Evolutionary conservation across 768 basidiomycete genomes (phyloP).

Genomic region (Podaxis sp.): DNA sequence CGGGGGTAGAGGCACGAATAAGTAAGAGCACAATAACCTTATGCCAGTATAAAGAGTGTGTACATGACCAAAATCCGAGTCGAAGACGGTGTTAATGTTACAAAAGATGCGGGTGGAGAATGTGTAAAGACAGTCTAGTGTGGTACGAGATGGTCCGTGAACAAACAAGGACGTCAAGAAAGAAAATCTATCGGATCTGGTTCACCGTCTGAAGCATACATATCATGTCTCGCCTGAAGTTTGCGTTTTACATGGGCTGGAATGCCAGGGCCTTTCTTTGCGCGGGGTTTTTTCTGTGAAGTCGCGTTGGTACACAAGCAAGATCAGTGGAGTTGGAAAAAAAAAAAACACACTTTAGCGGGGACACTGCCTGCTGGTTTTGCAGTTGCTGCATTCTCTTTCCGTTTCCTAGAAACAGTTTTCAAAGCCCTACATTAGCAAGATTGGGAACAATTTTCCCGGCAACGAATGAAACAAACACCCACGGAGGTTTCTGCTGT

Average conservation of each 20-base stretch:
- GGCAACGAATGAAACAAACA: background rate
- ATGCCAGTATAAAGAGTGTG: background rate
- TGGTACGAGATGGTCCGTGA: background rate
- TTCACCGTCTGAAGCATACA: slow-evolving; percentile 25
- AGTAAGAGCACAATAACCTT: no score
- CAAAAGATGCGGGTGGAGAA: background rate
- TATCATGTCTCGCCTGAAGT: background rate
- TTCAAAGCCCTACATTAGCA: background rate
- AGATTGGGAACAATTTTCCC: background rate
- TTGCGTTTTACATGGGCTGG: background rate
- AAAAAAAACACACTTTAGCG: background rate
- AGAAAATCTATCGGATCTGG: slow-evolving; percentile 45
- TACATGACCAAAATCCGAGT: background rate
- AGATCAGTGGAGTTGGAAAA: background rate
- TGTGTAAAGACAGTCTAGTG: no score
- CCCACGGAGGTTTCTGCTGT: background rate
- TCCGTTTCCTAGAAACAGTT: slow-evolving; percentile 24
- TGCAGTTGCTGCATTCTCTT: slow-evolving; percentile 25
- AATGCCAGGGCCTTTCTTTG: background rate
- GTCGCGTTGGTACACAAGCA: background rate
- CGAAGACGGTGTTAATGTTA: background rate
- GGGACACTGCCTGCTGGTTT: background rate
- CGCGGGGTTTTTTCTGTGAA: background rate
- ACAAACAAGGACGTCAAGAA: slow-evolving; percentile 22
- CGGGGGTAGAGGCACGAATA: no score